Evolutionary conservation across 2,329 filamentous ascomycete genomes (phyloP), one percentile per base, ranked within the genome.

Genomic region (Macrophomina tecta): DNA sequence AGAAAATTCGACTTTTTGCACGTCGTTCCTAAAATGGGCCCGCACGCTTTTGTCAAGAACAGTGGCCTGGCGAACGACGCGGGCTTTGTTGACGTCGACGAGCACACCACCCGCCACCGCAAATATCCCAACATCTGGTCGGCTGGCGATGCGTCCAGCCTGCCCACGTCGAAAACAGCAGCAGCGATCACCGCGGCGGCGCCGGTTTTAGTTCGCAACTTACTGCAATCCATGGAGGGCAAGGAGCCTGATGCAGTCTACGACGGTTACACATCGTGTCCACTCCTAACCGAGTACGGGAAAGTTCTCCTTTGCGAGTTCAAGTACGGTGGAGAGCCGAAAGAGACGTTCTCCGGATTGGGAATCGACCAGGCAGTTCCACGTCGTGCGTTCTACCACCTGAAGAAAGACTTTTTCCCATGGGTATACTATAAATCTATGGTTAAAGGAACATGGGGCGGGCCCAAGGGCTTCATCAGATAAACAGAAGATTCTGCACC

Each of bases 341-440:
- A 89, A 73, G 87, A 90, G 80, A 89, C 87, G 0, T 90, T 90
- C 69, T 81, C 78, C 4, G 75, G 73, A 9, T 9, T 89, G 14
- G 87, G 86, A 0, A 80, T 89, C 6, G 86, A 89, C 70, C 87
- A 90, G 75, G 82, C 75, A 0, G 76, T 77, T 9, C 87, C 87
- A 1, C 82, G 86, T 3, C 82, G 83, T 3, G 78, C 83, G 0
- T 90, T 90, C 72, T 90, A 87, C 70, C 79, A 89, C 70, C 70
- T 90, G 52, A 90, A 90, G 80, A 89, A 87, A 77, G 84, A 89
- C 72, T 90, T 90, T 71, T 90, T 90, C 76, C 87, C 87, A 0
- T 89, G 87, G 87, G 87, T 90, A 2, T 89, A 89, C 76, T 83
- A 81, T 64, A 83, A 85, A 45, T 82, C 81, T 45, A 84, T 88